Evolutionary conservation across 208 protist genomes (phyloP), one percentile per base, ranked within the genome.

Genomic region (Phytomonas sp.): DNA sequence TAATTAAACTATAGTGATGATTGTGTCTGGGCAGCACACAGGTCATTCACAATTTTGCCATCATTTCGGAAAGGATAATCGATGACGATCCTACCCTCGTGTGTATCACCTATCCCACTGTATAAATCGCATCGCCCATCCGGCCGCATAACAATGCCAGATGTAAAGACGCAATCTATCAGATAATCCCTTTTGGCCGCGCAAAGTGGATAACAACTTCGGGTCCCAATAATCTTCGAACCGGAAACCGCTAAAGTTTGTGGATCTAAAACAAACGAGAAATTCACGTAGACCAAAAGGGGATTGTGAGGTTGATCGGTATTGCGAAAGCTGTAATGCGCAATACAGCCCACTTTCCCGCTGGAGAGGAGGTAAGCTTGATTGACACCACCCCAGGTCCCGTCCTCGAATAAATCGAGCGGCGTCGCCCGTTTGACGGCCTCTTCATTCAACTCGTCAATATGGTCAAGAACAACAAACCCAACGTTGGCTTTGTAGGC

Each of bases 71-170:
- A 84, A 6, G 80, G 76, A 67, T 84, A 84, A 64, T 84, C 80
- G 19, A 84, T 81, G 8, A 74, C 79, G 52, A 84, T 63, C 45
- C 80, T 76, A 26, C 80, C 80, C 62, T 82, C 69, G 31, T 63
- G 31, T 23, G 65, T 66, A 63, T 87, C 82, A 2, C 78, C 75
- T 0, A 83, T 11, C 16, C 82, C 82, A 64, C 79, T 84, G 73
- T 87, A 87, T 32, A 87, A 56, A 34, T 87, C 82, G 60, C 78
- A 80, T 66, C 82, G 81, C 59, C 79, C 82, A 42, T 87, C 82
- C 0, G 56, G 37, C 52, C 82, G 82, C 82, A 87, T 81, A 0
- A 80, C 76, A 23, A 87, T 79, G 26, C 82, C 82, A 14, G 82
- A 83, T 11, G 79, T 80, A 63, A 87, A 87, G 32, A 75, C 78